Base-by-base conservation (phyloP, 768 basidiomycete species). In the Leccinum ochraceum region DNA sequence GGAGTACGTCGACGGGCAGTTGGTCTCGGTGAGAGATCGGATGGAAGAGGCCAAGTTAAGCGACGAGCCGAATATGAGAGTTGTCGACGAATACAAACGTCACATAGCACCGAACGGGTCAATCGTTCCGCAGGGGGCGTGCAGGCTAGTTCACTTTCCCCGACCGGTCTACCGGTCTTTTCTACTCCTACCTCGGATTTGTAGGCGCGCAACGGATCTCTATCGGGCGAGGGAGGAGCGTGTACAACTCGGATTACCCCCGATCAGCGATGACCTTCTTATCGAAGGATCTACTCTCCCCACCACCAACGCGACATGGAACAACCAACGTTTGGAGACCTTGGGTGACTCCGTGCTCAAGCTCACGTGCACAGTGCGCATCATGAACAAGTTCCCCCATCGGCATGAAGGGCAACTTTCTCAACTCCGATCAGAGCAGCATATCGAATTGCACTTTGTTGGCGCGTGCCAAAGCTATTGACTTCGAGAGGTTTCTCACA, bases 1-100 rank as follows among this genome's bases (percentile, higher is more conserved):
- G 62, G 94, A 93, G 73, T 91, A 94, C 65, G 78, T 94, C 46
- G 94, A 98, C 67, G 90, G 89, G 16, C 93, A 95, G 77, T 84
- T 98, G 20, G 89, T 93, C 24, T 81, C 83, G n/a, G 92, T 98
- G 50, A 79, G 91, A n/a, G 88, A 92, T 61, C 79, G 85, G 39
- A 86, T 93, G 86, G 81, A 85, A 52, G 84, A 84, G 65, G 92
- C 83, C 54, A 82, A 81, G 70, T 70, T 71, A 30, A 70, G 69
- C 26, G 79, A 83, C 37, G 77, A 78, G 42, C 67, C 65, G 32
- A 66, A 67, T 37, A 77, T 76, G 42, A 30, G 28, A 56, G 57
- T 57, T 50, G 34, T 75, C 6, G 73, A 77, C 57, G 74, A 66
- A 57, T 66, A 61, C 54, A 68, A 62, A 54, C 57, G 59, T 55